A percentile compares a stretch with the other conserved stretches of the same genome.
Evolutionary conservation across 1,284 basidiomycete genomes (phyloP).

Genomic region (Dichomitus squalens): DNA sequence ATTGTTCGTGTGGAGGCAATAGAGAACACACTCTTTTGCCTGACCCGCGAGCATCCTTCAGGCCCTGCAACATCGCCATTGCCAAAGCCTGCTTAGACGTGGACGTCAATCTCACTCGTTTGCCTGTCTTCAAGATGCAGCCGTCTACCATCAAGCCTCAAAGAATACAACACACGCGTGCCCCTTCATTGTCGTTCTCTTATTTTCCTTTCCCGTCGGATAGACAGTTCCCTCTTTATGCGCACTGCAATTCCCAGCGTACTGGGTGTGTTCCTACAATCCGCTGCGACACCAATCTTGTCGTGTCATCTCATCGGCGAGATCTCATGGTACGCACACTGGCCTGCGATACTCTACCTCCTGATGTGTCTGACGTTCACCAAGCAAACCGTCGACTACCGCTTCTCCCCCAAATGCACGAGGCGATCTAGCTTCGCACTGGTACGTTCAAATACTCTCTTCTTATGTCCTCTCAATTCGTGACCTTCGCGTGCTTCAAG

Average conservation of each 20-base stretch:
- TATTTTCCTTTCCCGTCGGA: slow-evolving; percentile 16
- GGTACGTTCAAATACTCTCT: slow-evolving; percentile 10
- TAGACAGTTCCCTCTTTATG: slow-evolving; percentile 23
- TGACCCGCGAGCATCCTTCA: background rate
- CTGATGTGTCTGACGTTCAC: background rate
- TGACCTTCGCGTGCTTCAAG: slow-evolving; percentile 5
- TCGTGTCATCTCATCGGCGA: background rate
- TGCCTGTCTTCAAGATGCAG: slow-evolving; percentile 13
- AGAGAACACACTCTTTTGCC: slow-evolving; percentile 20
- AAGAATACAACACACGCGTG: slow-evolving; percentile 13
- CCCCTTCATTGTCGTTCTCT: slow-evolving; percentile 12
- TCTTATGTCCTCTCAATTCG: background rate
- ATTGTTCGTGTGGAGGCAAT: slow-evolving; percentile 17
- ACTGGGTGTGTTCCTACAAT: slow-evolving; percentile 1
- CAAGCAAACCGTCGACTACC: slow-evolving; percentile 26
- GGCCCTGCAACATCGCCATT: background rate
- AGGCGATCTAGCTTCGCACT: slow-evolving; percentile 25
- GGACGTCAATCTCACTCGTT: too few relatives aligned
- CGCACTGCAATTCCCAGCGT: slow-evolving; percentile 20
- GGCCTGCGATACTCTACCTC: background rate
- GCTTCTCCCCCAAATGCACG: slow-evolving; percentile 7
- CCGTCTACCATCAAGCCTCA: slow-evolving; percentile 3
- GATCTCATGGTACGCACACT: slow-evolving; percentile 19
- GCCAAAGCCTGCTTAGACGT: background rate
- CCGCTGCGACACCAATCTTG: slow-evolving; percentile 1